These are phyloP conservation scores for Debaryomyces udenii DNA, from an alignment of 1,139 yeast species.

Conservation along the genomic window DNA sequence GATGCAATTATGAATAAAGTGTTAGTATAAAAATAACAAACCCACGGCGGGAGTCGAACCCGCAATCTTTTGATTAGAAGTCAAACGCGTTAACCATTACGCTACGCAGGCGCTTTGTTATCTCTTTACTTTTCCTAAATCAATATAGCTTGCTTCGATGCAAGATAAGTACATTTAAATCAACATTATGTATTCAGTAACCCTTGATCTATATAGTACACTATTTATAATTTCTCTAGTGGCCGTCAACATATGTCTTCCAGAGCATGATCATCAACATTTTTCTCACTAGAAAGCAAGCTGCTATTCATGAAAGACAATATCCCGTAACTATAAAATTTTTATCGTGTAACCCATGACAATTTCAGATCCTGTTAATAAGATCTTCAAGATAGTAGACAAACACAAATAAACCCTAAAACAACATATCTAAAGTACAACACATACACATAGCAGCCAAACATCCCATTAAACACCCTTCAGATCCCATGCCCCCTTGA, in stretches of 20 bases:
- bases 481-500: slow-evolving; percentile 28
- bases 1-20: not conserved
- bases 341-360: too few relatives aligned
- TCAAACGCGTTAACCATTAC: slow-evolving; percentile 37
- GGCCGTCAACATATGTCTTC: not conserved
- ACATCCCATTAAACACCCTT: slow-evolving; percentile 68
- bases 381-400: not conserved
- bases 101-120: slow-evolving; percentile 28
- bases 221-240: not conserved
- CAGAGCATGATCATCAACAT: not conserved
- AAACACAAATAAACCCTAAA: slow-evolving; percentile 31
- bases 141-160: not conserved
- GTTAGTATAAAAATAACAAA: slow-evolving; percentile 12
- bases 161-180: not conserved
- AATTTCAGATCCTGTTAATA: too few relatives aligned
- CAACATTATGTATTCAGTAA: too few relatives aligned
- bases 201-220: not conserved
- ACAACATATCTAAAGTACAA: slow-evolving; percentile 69
- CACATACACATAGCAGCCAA: slow-evolving; percentile 75
- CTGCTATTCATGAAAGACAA: too few relatives aligned
- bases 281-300: too few relatives aligned
- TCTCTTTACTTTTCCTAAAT: too few relatives aligned
- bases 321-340: too few relatives aligned
- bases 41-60: slow-evolving; percentile 41
- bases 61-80: slow-evolving; percentile 38